Evolutionary conservation across 164 flowering plant genomes (phyloP), one percentile per base, ranked within the genome.

Genomic region (Pachysandra terminalis): DNA sequence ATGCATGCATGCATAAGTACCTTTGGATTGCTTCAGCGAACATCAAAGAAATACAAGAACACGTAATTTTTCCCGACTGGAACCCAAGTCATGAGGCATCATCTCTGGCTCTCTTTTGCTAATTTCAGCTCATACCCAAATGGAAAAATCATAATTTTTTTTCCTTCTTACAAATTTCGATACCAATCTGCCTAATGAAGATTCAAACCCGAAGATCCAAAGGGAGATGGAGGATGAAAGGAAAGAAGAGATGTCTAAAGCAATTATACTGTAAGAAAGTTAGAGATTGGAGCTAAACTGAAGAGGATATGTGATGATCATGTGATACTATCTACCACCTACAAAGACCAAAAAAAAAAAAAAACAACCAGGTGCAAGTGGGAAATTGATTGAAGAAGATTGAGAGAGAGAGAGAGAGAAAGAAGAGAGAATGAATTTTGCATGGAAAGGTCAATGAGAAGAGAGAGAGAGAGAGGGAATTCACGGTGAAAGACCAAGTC

Each of bases 401-500:
- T 35, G 67, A 49, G 52, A 41, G 63, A 66, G 22, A 41, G 0
- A 48, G 52, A 25, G 21, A 15, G 48, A 23, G 22, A 23, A 56
- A 60, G 27, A 59, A 35, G 27, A 52, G 40, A 5, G 26, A 67
- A 52, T 26, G 9, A 32, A 27, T 25, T 59, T 22, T 51, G 63
- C n/a, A n/a, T n/a, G n/a, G n/a, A 9, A 45, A 15, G 19, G 40
- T 9, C 12, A 32, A 13, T 9, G 28, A 63, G 27, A 56, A 25
- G 56, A 53, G 64, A 59, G 2, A n/a, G n/a, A n/a, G n/a, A n/a
- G n/a, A n/a, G 32, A 53, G n/a, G 61, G 7, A 73, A 65, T 65
- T 69, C 62, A 65, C 65, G 77, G 77, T 60, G 70, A 56, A 66
- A 65, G 77, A 74, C 77, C 57, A 27, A 65, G 67, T 74, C n/a